phyloP scores from a whole-genome alignment of 768 basidiomycete species.

The Tephrocybe sp. region DNA sequence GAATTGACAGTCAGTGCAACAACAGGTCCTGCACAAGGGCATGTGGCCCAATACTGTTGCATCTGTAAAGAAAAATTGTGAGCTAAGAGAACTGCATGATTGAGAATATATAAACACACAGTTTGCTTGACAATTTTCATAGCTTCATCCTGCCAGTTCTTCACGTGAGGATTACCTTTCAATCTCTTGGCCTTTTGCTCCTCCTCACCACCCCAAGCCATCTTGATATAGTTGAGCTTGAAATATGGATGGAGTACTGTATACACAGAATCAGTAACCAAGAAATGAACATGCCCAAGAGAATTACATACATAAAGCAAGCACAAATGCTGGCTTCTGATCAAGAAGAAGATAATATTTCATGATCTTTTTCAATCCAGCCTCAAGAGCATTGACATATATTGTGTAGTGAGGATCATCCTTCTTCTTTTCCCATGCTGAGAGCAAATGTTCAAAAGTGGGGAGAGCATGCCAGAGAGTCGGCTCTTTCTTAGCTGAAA shows the following conservation, averaged over 20 bases:
- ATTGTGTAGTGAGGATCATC: slow-evolving; percentile 3
- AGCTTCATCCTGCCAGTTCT: slow-evolving; percentile 23
- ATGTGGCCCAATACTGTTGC: slow-evolving; percentile 9
- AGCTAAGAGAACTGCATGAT: slow-evolving; percentile 4
- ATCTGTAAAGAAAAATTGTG: slow-evolving; percentile 1
- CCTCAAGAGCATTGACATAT: slow-evolving; percentile 19
- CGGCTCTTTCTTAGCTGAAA: slow-evolving; percentile 25
- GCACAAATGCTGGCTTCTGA: slow-evolving; percentile 20
- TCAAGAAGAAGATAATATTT: slow-evolving; percentile 25
- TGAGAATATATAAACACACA: slow-evolving; percentile 1
- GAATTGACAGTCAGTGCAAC: too few relatives aligned
- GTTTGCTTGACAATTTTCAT: slow-evolving; percentile 13
- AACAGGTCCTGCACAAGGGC: neutral
- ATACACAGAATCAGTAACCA: neutral
- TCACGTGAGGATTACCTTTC: slow-evolving; percentile 15
- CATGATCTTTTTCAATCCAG: slow-evolving; percentile 22
- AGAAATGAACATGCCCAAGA: slow-evolving; percentile 15
- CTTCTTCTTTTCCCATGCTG: slow-evolving; percentile 25
- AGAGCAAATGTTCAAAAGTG: too few relatives aligned
- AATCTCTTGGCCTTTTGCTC: slow-evolving; percentile 20
- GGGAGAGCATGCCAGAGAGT: too few relatives aligned
- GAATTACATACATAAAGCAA: too few relatives aligned
- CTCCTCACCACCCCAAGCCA: too few relatives aligned
- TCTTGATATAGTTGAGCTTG: too few relatives aligned
- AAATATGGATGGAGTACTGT: too few relatives aligned